Conservation (phyloP, 2,329 filamentous ascomycete species). For the Aspergillus vadensis region DNA sequence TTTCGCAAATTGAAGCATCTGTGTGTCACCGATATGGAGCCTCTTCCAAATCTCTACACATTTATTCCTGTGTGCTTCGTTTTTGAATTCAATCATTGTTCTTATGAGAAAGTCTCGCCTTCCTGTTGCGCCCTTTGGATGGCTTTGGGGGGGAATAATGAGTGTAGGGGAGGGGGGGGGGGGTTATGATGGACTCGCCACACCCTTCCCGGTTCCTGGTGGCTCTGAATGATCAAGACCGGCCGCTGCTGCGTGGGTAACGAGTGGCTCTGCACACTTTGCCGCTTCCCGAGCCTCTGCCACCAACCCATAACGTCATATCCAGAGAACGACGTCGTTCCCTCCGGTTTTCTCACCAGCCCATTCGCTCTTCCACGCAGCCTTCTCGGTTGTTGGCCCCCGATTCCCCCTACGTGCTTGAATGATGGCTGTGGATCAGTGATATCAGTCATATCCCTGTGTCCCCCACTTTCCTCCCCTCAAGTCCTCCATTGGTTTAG, state of each 20-base stretch:
- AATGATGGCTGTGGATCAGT: constrained; percentile 24
- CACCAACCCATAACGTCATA: constrained; percentile 29
- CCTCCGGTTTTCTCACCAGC: constrained; percentile 24
- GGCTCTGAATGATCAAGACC: constrained; percentile 20
- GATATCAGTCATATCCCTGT: constrained; percentile 21
- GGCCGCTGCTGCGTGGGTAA: constrained; percentile 13
- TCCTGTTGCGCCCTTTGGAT: not conserved
- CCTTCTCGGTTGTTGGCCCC: constrained; percentile 18
- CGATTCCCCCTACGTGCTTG: constrained; percentile 15
- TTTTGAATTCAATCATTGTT: too few relatives aligned
- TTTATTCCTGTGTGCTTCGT: too few relatives aligned
- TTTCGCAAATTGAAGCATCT: too few relatives aligned
- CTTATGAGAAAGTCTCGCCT: not conserved
- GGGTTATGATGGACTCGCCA: not conserved
- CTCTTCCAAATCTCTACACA: too few relatives aligned
- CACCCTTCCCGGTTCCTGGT: constrained; percentile 15
- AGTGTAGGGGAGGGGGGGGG: too few relatives aligned
- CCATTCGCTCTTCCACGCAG: constrained; percentile 16
- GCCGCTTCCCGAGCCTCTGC: constrained; percentile 15
- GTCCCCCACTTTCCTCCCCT: constrained; percentile 18
- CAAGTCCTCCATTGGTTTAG: constrained; percentile 19
- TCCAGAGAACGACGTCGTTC: constrained; percentile 32
- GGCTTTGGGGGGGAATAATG: not conserved
- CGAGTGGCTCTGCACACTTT: constrained; percentile 17
- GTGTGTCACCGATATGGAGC: too few relatives aligned